phyloP scores from a whole-genome alignment of 768 basidiomycete genomes.

The Calocera viscosa region DNA sequence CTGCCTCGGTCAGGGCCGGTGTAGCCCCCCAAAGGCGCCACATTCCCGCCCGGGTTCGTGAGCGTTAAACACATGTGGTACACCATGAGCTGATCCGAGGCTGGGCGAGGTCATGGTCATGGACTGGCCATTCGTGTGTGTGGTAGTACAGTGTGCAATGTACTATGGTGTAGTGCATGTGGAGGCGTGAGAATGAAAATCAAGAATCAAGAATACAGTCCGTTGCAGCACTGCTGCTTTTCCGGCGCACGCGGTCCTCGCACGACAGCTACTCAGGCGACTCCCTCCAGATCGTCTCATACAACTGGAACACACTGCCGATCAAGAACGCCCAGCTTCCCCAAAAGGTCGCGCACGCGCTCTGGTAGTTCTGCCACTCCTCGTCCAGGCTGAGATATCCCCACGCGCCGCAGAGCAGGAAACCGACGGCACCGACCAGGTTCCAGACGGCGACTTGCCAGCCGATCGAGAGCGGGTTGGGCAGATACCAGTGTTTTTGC shows the following conservation, averaged over 20 bases:
- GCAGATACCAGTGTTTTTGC: conserved; percentile 43
- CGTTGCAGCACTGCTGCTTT: too few species aligned
- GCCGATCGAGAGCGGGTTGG: conserved; percentile 35
- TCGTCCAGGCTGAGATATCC: conserved; percentile 31
- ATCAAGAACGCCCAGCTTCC: conserved; percentile 51
- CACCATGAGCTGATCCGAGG: background rate
- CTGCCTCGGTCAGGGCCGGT: too few species aligned
- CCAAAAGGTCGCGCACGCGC: conserved; percentile 45
- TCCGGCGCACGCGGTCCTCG: too few species aligned
- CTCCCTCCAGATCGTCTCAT: conserved; percentile 26
- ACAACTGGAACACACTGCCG: conserved; percentile 43
- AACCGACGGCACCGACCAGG: conserved; percentile 45
- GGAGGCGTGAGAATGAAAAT: too few species aligned
- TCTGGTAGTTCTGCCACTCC: conserved; percentile 37
- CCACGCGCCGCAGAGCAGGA: conserved; percentile 45
- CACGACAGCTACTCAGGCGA: background rate
- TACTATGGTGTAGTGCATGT: too few species aligned
- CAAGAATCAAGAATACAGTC: too few species aligned
- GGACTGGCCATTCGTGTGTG: too few species aligned
- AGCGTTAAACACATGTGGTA: too few species aligned
- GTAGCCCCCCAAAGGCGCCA: too few species aligned
- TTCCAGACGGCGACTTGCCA: conserved; percentile 50
- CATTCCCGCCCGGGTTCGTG: too few species aligned
- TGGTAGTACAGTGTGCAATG: too few species aligned
- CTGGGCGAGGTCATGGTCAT: too few species aligned